Evolutionary conservation across 2,329 filamentous ascomycete genomes (phyloP), one percentile per base, ranked within the genome.

Genomic region (Aspergillus fijiensis): DNA sequence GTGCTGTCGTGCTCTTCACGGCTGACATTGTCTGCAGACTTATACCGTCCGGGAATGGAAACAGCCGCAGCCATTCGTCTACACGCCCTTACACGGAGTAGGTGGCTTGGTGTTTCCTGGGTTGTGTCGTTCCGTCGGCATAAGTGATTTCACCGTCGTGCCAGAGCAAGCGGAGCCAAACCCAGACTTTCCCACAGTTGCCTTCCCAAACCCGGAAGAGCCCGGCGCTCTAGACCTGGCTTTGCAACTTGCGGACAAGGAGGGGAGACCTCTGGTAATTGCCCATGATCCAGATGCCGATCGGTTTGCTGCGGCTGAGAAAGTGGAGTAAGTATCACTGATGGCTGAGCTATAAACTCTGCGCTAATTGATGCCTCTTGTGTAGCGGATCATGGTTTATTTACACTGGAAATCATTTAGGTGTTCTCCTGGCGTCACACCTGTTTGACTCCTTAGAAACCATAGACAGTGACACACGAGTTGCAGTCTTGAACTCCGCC

Each of bases 201-300:
- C 81, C 27, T 88, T 88, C 63, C 86, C 86, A 0, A 89, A 89
- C 65, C 86, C 86, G 0, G 86, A 89, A 69, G 86, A 89, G 67
- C 81, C 82, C 59, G 86, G 86, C 6, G 85, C 86, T 2, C 73
- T 89, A 12, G 81, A 87, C 66, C 76, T 87, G 35, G 83, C 86
- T 1, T 84, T 86, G 53, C 69, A 79, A 62, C 81, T 81, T 3
- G 86, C 85, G 29, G 80, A 85, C 50, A 71, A 74, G 53, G 69
- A 80, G 19, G 77, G 75, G 19, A 79, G 81, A 59, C 73, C 72
- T 5, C 69, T 88, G 47, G 82, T 88, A 42, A 73, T 89, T 29
- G 86, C 86, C 11, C 87, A 85, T 65, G 86, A 89, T 65, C 86
- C 86, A 1, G 86, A 89, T 69, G 86, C 86, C 16, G 86, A 89